A percentile compares a stretch with the other conserved stretches of the same genome.
Evolutionary conservation across 2,329 filamentous ascomycete species (phyloP).

Genomic region (Capronia coronata): DNA sequence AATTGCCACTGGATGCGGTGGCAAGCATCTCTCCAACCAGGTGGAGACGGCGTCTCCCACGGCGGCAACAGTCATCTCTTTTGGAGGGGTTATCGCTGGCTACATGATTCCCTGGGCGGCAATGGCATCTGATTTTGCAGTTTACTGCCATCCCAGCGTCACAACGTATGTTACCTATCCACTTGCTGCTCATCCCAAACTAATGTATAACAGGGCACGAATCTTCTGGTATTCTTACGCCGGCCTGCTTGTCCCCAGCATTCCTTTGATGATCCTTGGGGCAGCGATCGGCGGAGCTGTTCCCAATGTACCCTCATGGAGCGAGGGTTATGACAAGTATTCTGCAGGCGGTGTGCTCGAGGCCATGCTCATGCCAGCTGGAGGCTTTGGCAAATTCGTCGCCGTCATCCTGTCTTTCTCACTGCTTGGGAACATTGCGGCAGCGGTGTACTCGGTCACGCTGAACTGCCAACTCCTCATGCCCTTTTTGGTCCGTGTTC

Average conservation of each 20-base stretch:
- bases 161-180: neutral
- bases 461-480: neutral
- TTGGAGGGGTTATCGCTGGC: neutral
- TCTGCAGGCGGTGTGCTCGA: conserved; percentile 51
- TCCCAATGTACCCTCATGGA: conserved; percentile 43
- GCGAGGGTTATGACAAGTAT: conserved; percentile 47
- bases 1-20: conserved; percentile 24
- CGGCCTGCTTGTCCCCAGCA: conserved; percentile 50
- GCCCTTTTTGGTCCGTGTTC: neutral
- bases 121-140: conserved; percentile 1
- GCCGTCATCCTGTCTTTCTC: conserved; percentile 56
- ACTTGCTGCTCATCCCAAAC: too few relatives aligned
- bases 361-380: conserved; percentile 55
- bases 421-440: conserved; percentile 57
- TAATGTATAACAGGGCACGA: neutral
- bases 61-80: conserved; percentile 33
- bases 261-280: conserved; percentile 57
- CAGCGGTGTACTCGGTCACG: conserved; percentile 4
- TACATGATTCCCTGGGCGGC: conserved; percentile 5
- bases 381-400: conserved; percentile 53
- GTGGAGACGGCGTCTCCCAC: conserved; percentile 33
- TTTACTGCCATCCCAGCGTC: neutral
- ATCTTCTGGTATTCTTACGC: conserved; percentile 23
- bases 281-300: conserved; percentile 57
- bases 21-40: conserved; percentile 20